These are phyloP conservation scores for Hypoxylon trugodes DNA, from an alignment of 495 filamentous ascomycete genomes.

Conservation along the genomic window DNA sequence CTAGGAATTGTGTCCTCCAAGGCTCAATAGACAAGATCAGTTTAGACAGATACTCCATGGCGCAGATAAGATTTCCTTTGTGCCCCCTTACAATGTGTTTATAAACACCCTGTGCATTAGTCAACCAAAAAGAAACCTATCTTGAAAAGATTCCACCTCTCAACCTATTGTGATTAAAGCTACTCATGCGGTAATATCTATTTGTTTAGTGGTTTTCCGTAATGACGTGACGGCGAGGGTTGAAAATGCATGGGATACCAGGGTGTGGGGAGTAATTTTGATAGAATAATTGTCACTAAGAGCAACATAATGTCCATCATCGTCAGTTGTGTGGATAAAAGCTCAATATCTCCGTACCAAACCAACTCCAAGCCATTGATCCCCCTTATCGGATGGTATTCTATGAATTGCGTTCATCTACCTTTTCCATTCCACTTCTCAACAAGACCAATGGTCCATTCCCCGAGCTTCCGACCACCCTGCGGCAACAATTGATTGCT, in stretches of 20 bases:
- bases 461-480: constrained; percentile 63
- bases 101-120: constrained; percentile 52
- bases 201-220: constrained; percentile 1
- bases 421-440: constrained; percentile 48
- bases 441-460: constrained; percentile 74
- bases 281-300: not conserved
- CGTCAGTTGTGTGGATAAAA: too few species aligned
- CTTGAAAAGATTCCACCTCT: constrained; percentile 18
- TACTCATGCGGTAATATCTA: not conserved
- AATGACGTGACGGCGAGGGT: not conserved
- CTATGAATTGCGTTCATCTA: not conserved
- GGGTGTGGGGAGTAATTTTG: constrained; percentile 1
- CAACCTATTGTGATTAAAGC: constrained; percentile 7
- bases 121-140: constrained; percentile 45
- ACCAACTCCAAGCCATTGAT: too few species aligned
- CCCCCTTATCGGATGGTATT: too few species aligned
- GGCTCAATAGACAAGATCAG: constrained; percentile 57
- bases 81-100: constrained; percentile 43
- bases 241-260: not conserved
- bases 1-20: constrained; percentile 64
- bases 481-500: constrained; percentile 65
- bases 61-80: constrained; percentile 56
- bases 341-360: too few species aligned
- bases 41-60: constrained; percentile 49
- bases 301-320: not conserved